Evolutionary conservation across 331 rosid species (phyloP).

Genomic region (Arachis monticola): DNA sequence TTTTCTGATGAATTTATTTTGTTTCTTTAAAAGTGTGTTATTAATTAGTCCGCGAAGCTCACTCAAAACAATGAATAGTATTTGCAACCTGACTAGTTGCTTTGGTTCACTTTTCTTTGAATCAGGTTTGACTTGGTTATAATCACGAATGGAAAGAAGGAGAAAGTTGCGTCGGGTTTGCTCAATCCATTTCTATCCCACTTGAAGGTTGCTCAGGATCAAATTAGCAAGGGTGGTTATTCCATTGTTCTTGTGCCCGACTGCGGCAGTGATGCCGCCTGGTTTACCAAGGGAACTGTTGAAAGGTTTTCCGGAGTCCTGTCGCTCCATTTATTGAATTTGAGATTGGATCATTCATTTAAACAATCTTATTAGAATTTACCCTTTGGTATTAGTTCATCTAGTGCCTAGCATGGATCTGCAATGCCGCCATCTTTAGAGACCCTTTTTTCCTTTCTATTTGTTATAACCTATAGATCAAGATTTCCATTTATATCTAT

Average conservation of each 20-base stretch:
- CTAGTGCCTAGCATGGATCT: conserved; percentile 31
- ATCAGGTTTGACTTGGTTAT: conserved; percentile 90
- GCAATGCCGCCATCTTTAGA: conserved; percentile 16
- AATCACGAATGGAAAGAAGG: conserved; percentile 82
- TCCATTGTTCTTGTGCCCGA: conserved; percentile 85
- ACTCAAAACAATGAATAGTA: conserved; percentile 15
- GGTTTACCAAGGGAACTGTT: conserved; percentile 87
- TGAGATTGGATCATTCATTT: conserved; percentile 22
- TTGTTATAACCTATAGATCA: conserved; percentile 8
- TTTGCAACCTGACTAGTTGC: conserved; percentile 33
- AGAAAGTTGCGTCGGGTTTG: conserved; percentile 91
- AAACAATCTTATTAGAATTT: conserved; percentile 19
- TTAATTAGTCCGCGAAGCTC: conserved; percentile 11
- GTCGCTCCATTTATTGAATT: conserved; percentile 17
- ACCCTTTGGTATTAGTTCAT: conserved; percentile 22
- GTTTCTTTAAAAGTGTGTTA: conserved; percentile 1
- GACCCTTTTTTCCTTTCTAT: conserved; percentile 20
- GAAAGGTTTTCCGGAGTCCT: conserved; percentile 65
- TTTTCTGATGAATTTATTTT: neutral
- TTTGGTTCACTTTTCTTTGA: neutral
- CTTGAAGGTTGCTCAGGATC: conserved; percentile 90
- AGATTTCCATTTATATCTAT: conserved; percentile 14
- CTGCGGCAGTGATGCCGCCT: conserved; percentile 50
- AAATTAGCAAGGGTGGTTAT: conserved; percentile 91
- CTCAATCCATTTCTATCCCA: conserved; percentile 85